phyloP scores from a whole-genome alignment of 2,329 filamentous ascomycete species.

The Penicillium sp. region DNA sequence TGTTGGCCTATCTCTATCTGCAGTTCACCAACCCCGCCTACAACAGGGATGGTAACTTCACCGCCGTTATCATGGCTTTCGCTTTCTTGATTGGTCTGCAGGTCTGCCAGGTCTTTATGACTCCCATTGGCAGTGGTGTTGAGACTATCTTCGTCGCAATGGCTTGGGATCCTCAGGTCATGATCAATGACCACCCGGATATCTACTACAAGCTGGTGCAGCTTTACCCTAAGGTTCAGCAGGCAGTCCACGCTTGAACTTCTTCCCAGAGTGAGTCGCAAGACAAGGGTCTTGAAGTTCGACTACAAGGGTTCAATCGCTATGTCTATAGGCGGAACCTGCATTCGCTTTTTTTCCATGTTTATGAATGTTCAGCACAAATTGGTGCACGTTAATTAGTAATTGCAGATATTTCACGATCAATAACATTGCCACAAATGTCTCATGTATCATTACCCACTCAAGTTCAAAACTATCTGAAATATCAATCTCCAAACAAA shows the following conservation, averaged over 20 bases:
- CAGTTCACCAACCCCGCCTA: slow-evolving; percentile 76
- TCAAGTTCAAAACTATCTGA: neutral
- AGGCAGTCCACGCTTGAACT: slow-evolving; percentile 66
- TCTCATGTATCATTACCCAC: slow-evolving; percentile 22
- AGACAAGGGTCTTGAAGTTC: neutral
- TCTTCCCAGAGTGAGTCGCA: neutral
- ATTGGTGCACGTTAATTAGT: neutral
- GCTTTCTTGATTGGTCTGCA: slow-evolving; percentile 87
- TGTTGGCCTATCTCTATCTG: slow-evolving; percentile 85
- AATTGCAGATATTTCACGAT: neutral
- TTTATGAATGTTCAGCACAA: neutral
- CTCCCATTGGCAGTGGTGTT: slow-evolving; percentile 81
- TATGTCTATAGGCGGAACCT: neutral
- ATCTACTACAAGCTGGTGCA: slow-evolving; percentile 74
- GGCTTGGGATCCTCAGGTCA: slow-evolving; percentile 63
- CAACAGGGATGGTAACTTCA: slow-evolving; percentile 67
- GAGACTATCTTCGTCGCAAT: slow-evolving; percentile 87
- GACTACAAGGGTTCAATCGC: neutral
- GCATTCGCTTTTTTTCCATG: neutral
- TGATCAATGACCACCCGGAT: slow-evolving; percentile 77
- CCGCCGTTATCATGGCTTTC: slow-evolving; percentile 76
- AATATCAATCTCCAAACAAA: neutral
- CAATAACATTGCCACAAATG: neutral
- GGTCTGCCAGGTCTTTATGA: slow-evolving; percentile 85
- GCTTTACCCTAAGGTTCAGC: slow-evolving; percentile 80